Percentiles rank a stretch among this genome's conserved stretches.
Evolutionary conservation across 192 early-diverging fungal species (phyloP).

Genomic region (Backusella macrospora): DNA sequence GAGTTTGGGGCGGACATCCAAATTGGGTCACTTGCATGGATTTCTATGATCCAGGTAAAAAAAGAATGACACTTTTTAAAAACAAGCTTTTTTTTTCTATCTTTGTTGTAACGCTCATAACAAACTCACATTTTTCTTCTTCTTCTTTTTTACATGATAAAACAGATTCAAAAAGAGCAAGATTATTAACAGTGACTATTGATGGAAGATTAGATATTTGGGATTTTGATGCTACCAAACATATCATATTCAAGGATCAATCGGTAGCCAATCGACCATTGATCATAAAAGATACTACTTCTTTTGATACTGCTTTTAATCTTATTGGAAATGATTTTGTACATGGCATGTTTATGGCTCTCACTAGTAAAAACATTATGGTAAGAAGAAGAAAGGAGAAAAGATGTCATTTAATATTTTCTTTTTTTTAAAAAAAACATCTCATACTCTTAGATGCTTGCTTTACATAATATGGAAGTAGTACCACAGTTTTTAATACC

Average conservation of each 20-base stretch:
- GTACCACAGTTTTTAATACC: slow-evolving; percentile 24
- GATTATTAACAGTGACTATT: slow-evolving; percentile 49
- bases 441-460: no score
- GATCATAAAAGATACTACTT: slow-evolving; percentile 1
- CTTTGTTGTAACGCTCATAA: no score
- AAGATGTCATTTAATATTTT: neutral
- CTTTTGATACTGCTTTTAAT: slow-evolving; percentile 25
- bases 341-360: slow-evolving; percentile 36
- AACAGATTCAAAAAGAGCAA: slow-evolving; percentile 39
- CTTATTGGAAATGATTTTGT: slow-evolving; percentile 14
- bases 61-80: neutral
- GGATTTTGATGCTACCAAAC: slow-evolving; percentile 51
- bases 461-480: slow-evolving; percentile 13
- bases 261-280: slow-evolving; percentile 20
- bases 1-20: slow-evolving; percentile 61
- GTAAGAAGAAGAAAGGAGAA: slow-evolving; percentile 14
- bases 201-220: slow-evolving; percentile 55
- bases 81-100: neutral
- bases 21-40: slow-evolving; percentile 58
- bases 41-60: slow-evolving; percentile 52
- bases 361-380: slow-evolving; percentile 33
- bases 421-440: no score
- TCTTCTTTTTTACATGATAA: slow-evolving; percentile 2
- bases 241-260: slow-evolving; percentile 49
- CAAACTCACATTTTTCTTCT: no score